phyloP scores from a whole-genome alignment of 164 flowering plant species.

The Aristolochia contorta region DNA sequence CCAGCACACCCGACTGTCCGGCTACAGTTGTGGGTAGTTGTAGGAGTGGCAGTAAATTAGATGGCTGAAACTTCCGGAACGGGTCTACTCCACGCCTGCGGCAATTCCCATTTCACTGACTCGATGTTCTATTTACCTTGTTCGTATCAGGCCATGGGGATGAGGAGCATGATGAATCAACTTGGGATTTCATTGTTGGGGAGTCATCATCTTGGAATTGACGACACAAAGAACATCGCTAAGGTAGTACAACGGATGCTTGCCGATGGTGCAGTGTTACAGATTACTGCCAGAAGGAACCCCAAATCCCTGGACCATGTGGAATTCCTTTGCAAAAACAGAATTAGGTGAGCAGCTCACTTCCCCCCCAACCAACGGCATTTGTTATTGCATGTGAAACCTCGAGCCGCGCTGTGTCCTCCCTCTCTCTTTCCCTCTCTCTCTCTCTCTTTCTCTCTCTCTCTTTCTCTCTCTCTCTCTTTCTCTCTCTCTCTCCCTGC shows the following conservation, averaged over 20 bases:
- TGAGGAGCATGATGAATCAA: constrained; percentile 80
- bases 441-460: too few relatives aligned
- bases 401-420: too few relatives aligned
- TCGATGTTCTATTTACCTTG: neutral
- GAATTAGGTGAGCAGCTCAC: constrained; percentile 28
- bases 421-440: too few relatives aligned
- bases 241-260: constrained; percentile 81
- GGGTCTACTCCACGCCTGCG: too few relatives aligned
- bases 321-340: constrained; percentile 55
- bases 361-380: neutral
- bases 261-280: constrained; percentile 68
- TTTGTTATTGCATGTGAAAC: neutral
- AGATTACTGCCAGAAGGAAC: constrained; percentile 68
- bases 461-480: too few relatives aligned
- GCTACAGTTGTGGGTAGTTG: too few relatives aligned
- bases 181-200: constrained; percentile 54
- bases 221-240: constrained; percentile 82
- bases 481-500: too few relatives aligned
- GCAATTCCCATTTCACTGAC: too few relatives aligned
- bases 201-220: constrained; percentile 96
- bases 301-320: constrained; percentile 33
- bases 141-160: constrained; percentile 69
- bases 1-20: too few relatives aligned
- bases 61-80: too few relatives aligned
- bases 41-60: too few relatives aligned